Base-by-base conservation (phyloP, 805 yeast species). In the Pichia occidentalis region DNA sequence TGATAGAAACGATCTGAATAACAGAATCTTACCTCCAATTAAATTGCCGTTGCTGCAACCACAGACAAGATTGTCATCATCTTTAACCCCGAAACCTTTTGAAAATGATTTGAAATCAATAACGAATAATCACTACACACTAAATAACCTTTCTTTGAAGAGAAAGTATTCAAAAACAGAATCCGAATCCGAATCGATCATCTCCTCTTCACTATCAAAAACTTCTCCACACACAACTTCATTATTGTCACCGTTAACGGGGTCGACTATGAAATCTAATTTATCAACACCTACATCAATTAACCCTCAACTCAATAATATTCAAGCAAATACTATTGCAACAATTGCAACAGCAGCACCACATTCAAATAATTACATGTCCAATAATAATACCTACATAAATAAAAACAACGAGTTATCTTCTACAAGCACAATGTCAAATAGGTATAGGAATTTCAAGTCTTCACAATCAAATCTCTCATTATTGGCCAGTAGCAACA, bases 1-100 rank as follows among this genome's bases (percentile, higher is more conserved):
- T n/a, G n/a, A n/a, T n/a, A n/a, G n/a, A n/a, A n/a, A 19, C 21
- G 41, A 37, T 27, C 5, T 31, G 4, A 37, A 31, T 14, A 25
- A 37, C 17, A 40, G 47, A 29, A 25, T 44, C 9, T 29, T 44
- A 25, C 49, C 49, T 12, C 47, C 47, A 24, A 29, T 37, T 12
- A 39, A 39, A 21, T 23, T 46, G n/a, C 37, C 38, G 10, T 16
- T 35, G n/a, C 33, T 42, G 16, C 29, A 40, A 17, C 34, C 34
- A 7, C 34, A 39, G 5, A 12, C 44, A 16, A 29, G 46, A 14
- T 29, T 45, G 18, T 21, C 44, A 10, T 41, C 48, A 2, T 37
- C 49, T 11, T 32, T 39, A 14, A 41, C 28, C 10, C 32, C 36
- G 19, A 36, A 38, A 32, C 11, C 32, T 26, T 32, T 32, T 16